phyloP scores from a whole-genome alignment of 2,329 filamentous ascomycete genomes.

The Microdochium paspali region DNA sequence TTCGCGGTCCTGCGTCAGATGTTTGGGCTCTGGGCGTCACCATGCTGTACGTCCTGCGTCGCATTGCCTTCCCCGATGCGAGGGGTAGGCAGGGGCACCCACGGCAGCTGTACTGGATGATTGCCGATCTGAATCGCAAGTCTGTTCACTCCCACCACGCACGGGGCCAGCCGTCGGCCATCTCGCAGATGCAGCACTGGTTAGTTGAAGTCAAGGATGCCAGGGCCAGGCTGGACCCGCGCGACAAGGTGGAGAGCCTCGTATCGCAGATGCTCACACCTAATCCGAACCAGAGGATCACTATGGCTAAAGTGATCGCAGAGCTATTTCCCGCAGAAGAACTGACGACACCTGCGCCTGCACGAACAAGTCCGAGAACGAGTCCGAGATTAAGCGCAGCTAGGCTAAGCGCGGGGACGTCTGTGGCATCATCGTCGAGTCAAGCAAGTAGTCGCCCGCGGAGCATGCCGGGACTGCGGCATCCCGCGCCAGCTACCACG shows the following conservation, averaged over 20 bases:
- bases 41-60: slow-evolving; percentile 49
- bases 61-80: slow-evolving; percentile 45
- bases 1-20: slow-evolving; percentile 44
- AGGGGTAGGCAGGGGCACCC: slow-evolving; percentile 37
- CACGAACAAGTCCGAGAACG: neutral
- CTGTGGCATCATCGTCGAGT: slow-evolving; percentile 4
- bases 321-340: slow-evolving; percentile 23
- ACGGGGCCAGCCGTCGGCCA: slow-evolving; percentile 23
- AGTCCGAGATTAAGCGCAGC: too few relatives aligned
- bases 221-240: slow-evolving; percentile 31
- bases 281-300: slow-evolving; percentile 40
- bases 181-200: slow-evolving; percentile 46
- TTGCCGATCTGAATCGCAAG: slow-evolving; percentile 42
- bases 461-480: too few relatives aligned
- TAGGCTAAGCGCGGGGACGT: too few relatives aligned
- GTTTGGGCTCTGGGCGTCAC: slow-evolving; percentile 52
- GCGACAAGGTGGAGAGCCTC: slow-evolving; percentile 40
- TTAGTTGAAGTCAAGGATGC: slow-evolving; percentile 41
- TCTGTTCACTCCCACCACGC: slow-evolving; percentile 14
- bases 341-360: neutral
- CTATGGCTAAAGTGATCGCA: slow-evolving; percentile 39
- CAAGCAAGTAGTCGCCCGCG: too few relatives aligned
- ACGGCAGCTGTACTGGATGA: slow-evolving; percentile 46
- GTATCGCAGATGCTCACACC: slow-evolving; percentile 45
- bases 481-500: too few relatives aligned